Percentiles rank a stretch among this genome's conserved stretches.
Conservation (phyloP, 2,329 filamentous ascomycete genomes). For the Didymella arachidicola region DNA sequence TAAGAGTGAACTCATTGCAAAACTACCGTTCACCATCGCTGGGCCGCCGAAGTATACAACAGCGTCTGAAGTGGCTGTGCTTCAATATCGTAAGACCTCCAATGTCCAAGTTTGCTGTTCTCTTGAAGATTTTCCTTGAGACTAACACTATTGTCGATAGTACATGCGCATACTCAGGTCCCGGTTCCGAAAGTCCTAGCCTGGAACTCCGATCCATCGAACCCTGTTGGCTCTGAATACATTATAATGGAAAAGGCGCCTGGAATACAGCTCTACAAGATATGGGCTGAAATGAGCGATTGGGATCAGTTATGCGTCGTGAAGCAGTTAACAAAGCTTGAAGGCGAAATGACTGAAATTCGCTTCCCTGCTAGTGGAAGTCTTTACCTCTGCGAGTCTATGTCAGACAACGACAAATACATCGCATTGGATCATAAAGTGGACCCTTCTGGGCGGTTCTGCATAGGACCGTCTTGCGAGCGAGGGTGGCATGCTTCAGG, state of each 20-base stretch:
- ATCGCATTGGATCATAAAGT: constrained; percentile 6
- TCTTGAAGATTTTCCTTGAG: no score
- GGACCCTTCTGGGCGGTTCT: constrained; percentile 21
- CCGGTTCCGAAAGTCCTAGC: constrained; percentile 41
- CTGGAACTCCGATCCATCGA: constrained; percentile 37
- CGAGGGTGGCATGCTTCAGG: constrained; percentile 11
- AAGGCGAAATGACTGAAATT: constrained; percentile 23
- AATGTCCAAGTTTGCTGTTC: no score
- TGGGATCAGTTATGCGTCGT: neutral
- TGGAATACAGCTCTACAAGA: constrained; percentile 37
- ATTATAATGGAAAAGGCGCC: constrained; percentile 48
- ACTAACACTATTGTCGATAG: constrained; percentile 1
- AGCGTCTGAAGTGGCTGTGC: constrained; percentile 48
- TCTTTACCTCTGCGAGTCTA: constrained; percentile 39
- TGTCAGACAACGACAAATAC: constrained; percentile 15
- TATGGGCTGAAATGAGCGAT: constrained; percentile 42
- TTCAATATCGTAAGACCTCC: constrained; percentile 25
- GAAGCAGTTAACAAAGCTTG: neutral
- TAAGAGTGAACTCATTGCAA: constrained; percentile 27
- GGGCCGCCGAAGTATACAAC: constrained; percentile 43
- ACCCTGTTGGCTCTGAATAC: constrained; percentile 46
- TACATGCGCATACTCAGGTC: constrained; percentile 27
- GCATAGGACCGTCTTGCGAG: constrained; percentile 23
- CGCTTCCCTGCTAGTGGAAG: constrained; percentile 41
- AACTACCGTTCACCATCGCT: constrained; percentile 41